phyloP scores from a whole-genome alignment of 2,329 filamentous ascomycete species.

The Didymella exigua region DNA sequence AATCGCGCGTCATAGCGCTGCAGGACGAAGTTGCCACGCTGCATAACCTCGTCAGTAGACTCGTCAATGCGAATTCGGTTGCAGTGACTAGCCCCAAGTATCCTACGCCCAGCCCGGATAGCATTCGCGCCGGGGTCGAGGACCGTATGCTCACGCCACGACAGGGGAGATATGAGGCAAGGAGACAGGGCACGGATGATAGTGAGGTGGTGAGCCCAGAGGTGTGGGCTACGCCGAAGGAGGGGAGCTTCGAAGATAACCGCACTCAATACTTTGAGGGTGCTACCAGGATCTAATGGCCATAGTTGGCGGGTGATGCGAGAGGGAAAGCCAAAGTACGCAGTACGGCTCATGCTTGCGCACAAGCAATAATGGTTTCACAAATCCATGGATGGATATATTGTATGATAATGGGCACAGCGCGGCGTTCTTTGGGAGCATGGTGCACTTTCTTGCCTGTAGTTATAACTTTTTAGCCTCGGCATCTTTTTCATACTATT shows the following conservation, averaged over 20 bases:
- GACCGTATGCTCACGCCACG: conserved; percentile 37
- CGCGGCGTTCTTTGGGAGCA: conserved; percentile 7
- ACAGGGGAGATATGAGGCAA: conserved; percentile 18
- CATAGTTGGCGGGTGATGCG: not conserved
- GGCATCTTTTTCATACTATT: not conserved
- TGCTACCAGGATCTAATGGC: not conserved
- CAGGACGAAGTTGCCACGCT: conserved; percentile 41
- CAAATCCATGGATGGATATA: not conserved
- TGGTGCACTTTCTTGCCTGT: not conserved
- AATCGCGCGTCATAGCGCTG: conserved; percentile 39
- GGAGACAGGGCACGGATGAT: conserved; percentile 2
- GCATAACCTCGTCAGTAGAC: conserved; percentile 38
- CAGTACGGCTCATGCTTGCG: not conserved
- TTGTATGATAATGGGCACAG: conserved; percentile 5
- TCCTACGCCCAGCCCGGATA: conserved; percentile 44
- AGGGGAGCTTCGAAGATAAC: conserved; percentile 32
- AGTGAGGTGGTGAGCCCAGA: conserved; percentile 40
- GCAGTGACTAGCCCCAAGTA: conserved; percentile 32
- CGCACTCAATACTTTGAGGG: conserved; percentile 32
- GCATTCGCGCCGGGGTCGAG: conserved; percentile 20
- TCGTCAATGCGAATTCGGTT: conserved; percentile 19
- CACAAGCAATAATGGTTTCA: not conserved
- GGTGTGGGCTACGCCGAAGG: conserved; percentile 45
- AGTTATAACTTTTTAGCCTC: not conserved
- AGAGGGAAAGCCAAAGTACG: conserved; percentile 4